phyloP scores from a whole-genome alignment of 225 moss, liverwort and hornwort genomes.

The Asterella californica region DNA sequence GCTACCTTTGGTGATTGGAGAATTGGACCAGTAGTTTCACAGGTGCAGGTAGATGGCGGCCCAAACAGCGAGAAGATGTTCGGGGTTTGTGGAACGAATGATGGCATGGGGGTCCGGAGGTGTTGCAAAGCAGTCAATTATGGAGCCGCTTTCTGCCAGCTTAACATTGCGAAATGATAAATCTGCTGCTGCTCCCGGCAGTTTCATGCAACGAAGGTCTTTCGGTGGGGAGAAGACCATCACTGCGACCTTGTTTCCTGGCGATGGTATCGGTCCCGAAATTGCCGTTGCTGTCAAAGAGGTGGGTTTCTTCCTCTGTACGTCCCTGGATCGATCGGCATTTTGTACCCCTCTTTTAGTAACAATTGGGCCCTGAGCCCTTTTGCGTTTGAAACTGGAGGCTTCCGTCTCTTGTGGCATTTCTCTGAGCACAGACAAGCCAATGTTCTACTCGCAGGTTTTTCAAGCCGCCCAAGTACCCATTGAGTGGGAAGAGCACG shows the following conservation, averaged over 20 bases:
- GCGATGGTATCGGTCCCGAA: conserved; percentile 90
- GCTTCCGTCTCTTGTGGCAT: background rate
- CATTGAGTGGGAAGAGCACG: conserved; percentile 89
- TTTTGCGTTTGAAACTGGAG: background rate
- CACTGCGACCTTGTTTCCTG: conserved; percentile 73
- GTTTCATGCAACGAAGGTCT: conserved; percentile 28
- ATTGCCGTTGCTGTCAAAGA: conserved; percentile 68
- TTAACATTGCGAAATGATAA: conserved; percentile 20
- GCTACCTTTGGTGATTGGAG: background rate
- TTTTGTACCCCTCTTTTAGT: background rate
- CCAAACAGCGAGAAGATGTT: conserved; percentile 34
- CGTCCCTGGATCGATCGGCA: background rate
- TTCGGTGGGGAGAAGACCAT: conserved; percentile 42
- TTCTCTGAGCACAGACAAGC: background rate
- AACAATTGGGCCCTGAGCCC: background rate
- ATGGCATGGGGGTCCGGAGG: conserved; percentile 20
- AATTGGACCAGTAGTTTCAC: background rate
- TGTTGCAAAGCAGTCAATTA: conserved; percentile 9
- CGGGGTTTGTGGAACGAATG: conserved; percentile 32
- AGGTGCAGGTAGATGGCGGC: conserved; percentile 30
- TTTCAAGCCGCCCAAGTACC: conserved; percentile 81
- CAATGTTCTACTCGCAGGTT: conserved; percentile 42
- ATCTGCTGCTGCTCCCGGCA: conserved; percentile 6
- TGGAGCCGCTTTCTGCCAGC: conserved; percentile 18
- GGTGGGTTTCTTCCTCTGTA: conserved; percentile 27